Percentiles rank a stretch among this genome's conserved stretches.
Evolutionary conservation across 768 basidiomycete genomes (phyloP).

Genomic region (Boletus rex-veris): DNA sequence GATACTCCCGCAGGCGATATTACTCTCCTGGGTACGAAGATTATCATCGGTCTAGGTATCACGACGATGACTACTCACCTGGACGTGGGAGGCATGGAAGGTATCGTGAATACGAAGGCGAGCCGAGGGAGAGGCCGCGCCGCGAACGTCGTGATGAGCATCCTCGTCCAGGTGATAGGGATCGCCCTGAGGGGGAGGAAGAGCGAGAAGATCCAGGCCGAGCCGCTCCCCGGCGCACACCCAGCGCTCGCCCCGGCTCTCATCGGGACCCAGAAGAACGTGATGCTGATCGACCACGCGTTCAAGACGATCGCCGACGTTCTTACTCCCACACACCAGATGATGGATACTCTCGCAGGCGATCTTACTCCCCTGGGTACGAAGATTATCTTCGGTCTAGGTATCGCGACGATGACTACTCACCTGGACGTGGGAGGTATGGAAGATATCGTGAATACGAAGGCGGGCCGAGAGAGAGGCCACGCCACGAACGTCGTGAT

Average conservation of each 20-base stretch:
- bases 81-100: constrained; percentile 7
- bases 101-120: not conserved
- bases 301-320: constrained; percentile 12
- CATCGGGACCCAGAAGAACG: constrained; percentile 10
- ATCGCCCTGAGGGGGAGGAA: not conserved
- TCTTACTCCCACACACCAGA: constrained; percentile 25
- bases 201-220: constrained; percentile 12
- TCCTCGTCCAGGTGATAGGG: not conserved
- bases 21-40: constrained; percentile 14
- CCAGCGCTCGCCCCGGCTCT: constrained; percentile 15
- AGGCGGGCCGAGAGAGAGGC: constrained; percentile 7
- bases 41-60: constrained; percentile 7
- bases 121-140: constrained; percentile 8
- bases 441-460: not conserved
- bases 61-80: constrained; percentile 9
- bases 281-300: constrained; percentile 12
- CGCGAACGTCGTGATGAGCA: not conserved
- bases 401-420: constrained; percentile 8
- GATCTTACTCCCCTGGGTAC: constrained; percentile 12
- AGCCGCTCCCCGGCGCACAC: constrained; percentile 1
- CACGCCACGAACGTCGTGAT: not conserved
- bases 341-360: not conserved
- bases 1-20: constrained; percentile 1
- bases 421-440: constrained; percentile 11
- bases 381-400: constrained; percentile 10